Conservation (phyloP, 2,329 filamentous ascomycete species). For the Aspergillus tanneri region DNA sequence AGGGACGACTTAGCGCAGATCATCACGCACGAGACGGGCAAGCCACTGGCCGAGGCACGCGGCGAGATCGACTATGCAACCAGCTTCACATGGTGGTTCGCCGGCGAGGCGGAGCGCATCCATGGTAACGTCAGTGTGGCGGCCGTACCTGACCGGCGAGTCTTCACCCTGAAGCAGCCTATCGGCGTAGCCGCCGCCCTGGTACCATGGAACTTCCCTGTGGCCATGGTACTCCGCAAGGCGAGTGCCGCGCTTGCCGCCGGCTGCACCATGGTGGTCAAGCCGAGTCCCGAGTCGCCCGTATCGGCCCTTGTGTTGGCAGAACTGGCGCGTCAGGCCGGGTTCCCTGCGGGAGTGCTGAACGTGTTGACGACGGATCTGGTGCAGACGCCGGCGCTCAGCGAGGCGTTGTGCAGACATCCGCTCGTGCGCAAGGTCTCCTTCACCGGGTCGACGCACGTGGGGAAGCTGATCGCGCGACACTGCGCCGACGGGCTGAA, state of each 20-base stretch:
- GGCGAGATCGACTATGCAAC: constrained; percentile 58
- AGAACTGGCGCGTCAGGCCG: constrained; percentile 53
- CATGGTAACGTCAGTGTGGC: constrained; percentile 61
- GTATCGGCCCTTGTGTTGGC: constrained; percentile 57
- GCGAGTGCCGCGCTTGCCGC: constrained; percentile 67
- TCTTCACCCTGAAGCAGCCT: constrained; percentile 73
- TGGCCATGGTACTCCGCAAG: constrained; percentile 68
- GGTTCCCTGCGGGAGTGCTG: constrained; percentile 60
- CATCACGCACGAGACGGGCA: constrained; percentile 62
- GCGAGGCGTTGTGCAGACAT: constrained; percentile 55
- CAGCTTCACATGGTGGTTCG: constrained; percentile 59
- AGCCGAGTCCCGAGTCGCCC: constrained; percentile 68
- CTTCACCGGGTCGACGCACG: constrained; percentile 61
- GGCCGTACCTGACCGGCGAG: constrained; percentile 61
- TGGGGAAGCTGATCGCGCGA: constrained; percentile 62
- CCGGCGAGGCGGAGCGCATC: constrained; percentile 62
- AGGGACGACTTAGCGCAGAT: constrained; percentile 63
- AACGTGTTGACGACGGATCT: constrained; percentile 58
- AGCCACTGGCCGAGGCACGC: constrained; percentile 55
- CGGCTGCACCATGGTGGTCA: constrained; percentile 72
- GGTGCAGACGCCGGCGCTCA: constrained; percentile 40
- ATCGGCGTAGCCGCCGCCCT: constrained; percentile 67
- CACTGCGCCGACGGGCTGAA: constrained; percentile 61
- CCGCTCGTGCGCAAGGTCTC: constrained; percentile 59
- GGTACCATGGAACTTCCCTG: constrained; percentile 72